phyloP scores from a whole-genome alignment of 2,329 filamentous ascomycete genomes.

The Lasiodiplodia sp. region DNA sequence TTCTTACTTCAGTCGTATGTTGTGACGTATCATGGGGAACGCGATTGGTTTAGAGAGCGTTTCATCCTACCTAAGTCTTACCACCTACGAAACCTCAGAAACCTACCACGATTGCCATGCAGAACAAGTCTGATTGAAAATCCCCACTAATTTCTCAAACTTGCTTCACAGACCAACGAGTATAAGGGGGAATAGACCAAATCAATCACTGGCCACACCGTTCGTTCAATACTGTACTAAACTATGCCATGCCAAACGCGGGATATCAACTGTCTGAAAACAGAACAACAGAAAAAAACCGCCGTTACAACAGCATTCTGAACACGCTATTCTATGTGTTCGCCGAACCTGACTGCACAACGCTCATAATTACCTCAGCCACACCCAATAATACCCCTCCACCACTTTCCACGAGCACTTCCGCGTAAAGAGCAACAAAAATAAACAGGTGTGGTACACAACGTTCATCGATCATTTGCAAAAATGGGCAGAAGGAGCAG shows the following conservation, averaged over 20 bases:
- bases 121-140: no score
- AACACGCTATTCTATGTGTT: not conserved
- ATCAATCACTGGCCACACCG: not conserved
- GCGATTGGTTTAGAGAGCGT: no score
- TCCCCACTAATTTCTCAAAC: not conserved
- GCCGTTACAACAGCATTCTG: constrained; percentile 2
- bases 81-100: no score
- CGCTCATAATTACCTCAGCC: constrained; percentile 1
- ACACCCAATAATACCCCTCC: not conserved
- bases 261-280: constrained; percentile 18
- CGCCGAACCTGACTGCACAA: not conserved
- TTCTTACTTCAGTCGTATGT: no score
- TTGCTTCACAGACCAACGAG: not conserved
- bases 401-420: not conserved
- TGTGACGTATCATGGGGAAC: no score
- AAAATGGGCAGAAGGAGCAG: not conserved
- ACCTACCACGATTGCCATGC: no score
- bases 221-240: not conserved
- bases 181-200: not conserved
- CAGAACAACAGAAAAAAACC: not conserved
- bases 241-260: not conserved
- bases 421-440: not conserved
- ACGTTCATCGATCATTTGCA: constrained; percentile 18
- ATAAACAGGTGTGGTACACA: constrained; percentile 8
- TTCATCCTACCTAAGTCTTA: no score